Evolutionary conservation across 2,329 filamentous ascomycete genomes (phyloP).

Genomic region (Chalara sp.): DNA sequence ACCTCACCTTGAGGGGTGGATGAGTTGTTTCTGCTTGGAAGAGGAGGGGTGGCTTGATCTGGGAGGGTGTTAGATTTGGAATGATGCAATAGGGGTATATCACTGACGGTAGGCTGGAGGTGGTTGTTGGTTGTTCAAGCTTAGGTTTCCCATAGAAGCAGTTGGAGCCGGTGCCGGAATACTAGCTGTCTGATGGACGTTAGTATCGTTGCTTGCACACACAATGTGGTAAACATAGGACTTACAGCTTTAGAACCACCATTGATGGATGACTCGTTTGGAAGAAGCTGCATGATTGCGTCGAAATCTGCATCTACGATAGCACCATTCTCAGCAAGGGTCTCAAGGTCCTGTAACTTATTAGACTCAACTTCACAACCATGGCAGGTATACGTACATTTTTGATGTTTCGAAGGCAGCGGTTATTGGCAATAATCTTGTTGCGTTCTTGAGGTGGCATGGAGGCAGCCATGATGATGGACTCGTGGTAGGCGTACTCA

Average conservation of each 20-base stretch:
- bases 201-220: too few species aligned
- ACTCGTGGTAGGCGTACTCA: slow-evolving; percentile 19
- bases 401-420: slow-evolving; percentile 28
- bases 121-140: slow-evolving; percentile 13
- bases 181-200: slow-evolving; percentile 24
- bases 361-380: slow-evolving; percentile 8
- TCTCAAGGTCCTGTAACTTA: slow-evolving; percentile 73
- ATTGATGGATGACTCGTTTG: slow-evolving; percentile 56
- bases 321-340: slow-evolving; percentile 74
- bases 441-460: slow-evolving; percentile 25
- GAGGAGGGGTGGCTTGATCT: background rate
- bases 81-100: slow-evolving; percentile 26
- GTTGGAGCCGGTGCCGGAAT: slow-evolving; percentile 30
- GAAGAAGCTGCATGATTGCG: slow-evolving; percentile 67
- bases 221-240: too few species aligned
- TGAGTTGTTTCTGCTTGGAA: background rate
- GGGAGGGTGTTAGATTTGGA: too few species aligned
- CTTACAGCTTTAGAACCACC: slow-evolving; percentile 10
- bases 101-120: slow-evolving; percentile 15
- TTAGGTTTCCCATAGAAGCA: slow-evolving; percentile 15
- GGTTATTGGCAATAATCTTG: slow-evolving; percentile 27
- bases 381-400: slow-evolving; percentile 18
- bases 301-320: slow-evolving; percentile 72
- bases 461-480: slow-evolving; percentile 19
- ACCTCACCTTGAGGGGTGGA: slow-evolving; percentile 45